Percentiles rank a stretch among this genome's conserved stretches.
Conservation (phyloP, 176 grass and related monocot genomes). For the Otatea glauca region DNA sequence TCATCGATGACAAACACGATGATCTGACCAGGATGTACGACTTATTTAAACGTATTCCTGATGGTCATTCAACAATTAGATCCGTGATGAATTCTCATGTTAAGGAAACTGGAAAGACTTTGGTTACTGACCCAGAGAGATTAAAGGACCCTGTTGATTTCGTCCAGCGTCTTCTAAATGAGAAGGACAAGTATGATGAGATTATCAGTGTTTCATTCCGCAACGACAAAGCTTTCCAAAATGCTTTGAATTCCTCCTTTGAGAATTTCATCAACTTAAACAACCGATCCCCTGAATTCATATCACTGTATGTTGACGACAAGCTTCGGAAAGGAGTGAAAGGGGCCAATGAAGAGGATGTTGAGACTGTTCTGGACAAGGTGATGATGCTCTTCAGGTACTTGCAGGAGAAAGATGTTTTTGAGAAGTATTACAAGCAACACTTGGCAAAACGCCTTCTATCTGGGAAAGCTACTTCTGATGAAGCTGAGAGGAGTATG, state of each 20-base stretch:
- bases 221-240: conserved; percentile 74
- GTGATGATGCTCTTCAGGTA: conserved; percentile 70
- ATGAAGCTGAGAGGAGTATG: conserved; percentile 41
- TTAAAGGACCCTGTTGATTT: conserved; percentile 34
- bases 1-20: conserved; percentile 19
- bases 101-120: conserved; percentile 7
- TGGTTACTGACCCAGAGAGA: conserved; percentile 33
- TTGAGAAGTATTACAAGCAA: conserved; percentile 73
- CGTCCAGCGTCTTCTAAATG: conserved; percentile 47
- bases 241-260: conserved; percentile 62
- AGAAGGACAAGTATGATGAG: conserved; percentile 63
- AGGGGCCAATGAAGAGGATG: conserved; percentile 63
- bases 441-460: conserved; percentile 61
- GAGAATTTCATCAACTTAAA: conserved; percentile 77
- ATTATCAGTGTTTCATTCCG: conserved; percentile 61
- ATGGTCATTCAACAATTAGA: conserved; percentile 40
- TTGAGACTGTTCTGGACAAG: conserved; percentile 58
- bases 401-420: conserved; percentile 72
- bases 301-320: conserved; percentile 71
- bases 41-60: conserved; percentile 13
- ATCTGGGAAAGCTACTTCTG: conserved; percentile 15
- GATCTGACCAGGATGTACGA: conserved; percentile 30
- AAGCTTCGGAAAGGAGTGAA: conserved; percentile 70
- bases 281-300: conserved; percentile 64
- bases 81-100: conserved; percentile 19